phyloP scores from a whole-genome alignment of 441 rosid genomes.

The Codiaeum variegatum region DNA sequence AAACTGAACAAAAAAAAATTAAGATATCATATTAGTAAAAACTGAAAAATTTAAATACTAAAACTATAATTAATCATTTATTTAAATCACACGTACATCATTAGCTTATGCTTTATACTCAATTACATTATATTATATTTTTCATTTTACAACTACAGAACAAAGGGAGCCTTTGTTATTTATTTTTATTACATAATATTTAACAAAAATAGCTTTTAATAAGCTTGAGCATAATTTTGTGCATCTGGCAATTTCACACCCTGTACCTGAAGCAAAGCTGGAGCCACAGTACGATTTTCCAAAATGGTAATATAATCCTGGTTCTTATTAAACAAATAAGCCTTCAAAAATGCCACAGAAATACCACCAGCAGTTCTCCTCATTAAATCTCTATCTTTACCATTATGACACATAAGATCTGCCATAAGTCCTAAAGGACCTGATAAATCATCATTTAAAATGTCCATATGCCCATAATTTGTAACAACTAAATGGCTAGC shows the following conservation, averaged over 20 bases:
- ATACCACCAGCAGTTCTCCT: conserved; percentile 46
- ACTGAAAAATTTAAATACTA: too few relatives aligned
- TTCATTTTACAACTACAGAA: too few relatives aligned
- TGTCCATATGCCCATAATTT: conserved; percentile 52
- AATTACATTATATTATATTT: too few relatives aligned
- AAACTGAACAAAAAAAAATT: too few relatives aligned
- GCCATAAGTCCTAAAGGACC: conserved; percentile 15
- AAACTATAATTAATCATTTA: too few relatives aligned
- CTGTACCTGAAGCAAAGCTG: conserved; percentile 25
- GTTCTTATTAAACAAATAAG: conserved; percentile 14
- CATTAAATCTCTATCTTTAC: conserved; percentile 30
- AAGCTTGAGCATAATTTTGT: background rate
- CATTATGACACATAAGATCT: conserved; percentile 26
- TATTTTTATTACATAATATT: too few relatives aligned
- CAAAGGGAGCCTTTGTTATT: too few relatives aligned
- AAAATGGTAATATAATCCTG: conserved; percentile 27
- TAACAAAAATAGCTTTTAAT: too few relatives aligned
- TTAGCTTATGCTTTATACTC: too few relatives aligned
- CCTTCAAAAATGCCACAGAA: conserved; percentile 39
- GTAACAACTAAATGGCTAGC: conserved; percentile 34
- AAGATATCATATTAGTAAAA: too few relatives aligned
- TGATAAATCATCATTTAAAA: conserved; percentile 35
- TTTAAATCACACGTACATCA: too few relatives aligned
- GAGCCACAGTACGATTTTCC: conserved; percentile 30
- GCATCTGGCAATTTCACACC: background rate